Conservation (phyloP, 768 basidiomycete genomes). For the Kwoniella bestiolae region DNA sequence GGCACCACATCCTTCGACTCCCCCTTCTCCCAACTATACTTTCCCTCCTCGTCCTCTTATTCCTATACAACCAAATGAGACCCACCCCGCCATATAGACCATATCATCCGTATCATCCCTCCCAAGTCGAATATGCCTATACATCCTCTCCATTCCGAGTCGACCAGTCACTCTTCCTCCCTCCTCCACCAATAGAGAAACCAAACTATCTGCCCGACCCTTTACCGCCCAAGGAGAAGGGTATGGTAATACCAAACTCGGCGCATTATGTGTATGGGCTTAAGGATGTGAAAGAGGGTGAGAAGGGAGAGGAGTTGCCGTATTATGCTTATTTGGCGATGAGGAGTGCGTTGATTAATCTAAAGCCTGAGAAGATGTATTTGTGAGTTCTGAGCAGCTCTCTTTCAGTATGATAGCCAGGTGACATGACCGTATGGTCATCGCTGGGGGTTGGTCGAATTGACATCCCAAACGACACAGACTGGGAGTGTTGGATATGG, state of each 20-base stretch:
- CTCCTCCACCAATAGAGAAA: conserved; percentile 28
- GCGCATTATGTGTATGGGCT: conserved; percentile 58
- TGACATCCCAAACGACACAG: no score
- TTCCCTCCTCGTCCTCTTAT: conserved; percentile 4
- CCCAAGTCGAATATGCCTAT: neutral
- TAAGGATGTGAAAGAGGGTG: conserved; percentile 41
- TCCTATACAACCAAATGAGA: conserved; percentile 8
- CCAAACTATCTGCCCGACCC: conserved; percentile 43
- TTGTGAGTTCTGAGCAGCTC: conserved; percentile 57
- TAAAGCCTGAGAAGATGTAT: conserved; percentile 54
- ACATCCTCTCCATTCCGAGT: conserved; percentile 38
- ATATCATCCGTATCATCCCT: conserved; percentile 3
- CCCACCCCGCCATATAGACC: neutral
- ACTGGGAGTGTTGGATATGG: no score
- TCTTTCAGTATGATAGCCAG: neutral
- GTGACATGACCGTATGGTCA: no score
- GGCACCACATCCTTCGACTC: neutral
- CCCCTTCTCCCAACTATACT: conserved; percentile 6
- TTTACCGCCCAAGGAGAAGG: conserved; percentile 33
- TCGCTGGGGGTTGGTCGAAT: no score
- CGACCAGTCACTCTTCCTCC: conserved; percentile 30
- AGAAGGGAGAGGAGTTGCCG: conserved; percentile 52
- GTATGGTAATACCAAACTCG: conserved; percentile 52
- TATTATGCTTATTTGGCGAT: conserved; percentile 59
- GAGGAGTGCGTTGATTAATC: conserved; percentile 54